phyloP scores from a whole-genome alignment of 176 grass and related monocot species.

The Elymus sibiricus region DNA sequence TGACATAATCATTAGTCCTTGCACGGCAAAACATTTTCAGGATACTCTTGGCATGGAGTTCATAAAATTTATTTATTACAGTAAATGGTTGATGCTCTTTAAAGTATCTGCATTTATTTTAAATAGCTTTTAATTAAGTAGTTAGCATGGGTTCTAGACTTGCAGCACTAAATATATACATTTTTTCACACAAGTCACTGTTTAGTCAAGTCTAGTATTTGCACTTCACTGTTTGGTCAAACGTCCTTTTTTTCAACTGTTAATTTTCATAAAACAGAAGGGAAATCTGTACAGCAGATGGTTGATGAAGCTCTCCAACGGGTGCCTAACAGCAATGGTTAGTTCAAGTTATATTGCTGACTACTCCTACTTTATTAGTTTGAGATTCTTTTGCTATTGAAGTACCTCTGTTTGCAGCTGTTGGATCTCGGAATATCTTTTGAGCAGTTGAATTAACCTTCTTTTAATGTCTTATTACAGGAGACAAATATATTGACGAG shows the following conservation, averaged over 20 bases:
- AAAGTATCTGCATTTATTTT: neutral
- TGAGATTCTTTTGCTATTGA: neutral
- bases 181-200: neutral
- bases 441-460: conserved; percentile 28
- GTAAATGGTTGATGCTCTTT: neutral
- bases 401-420: neutral
- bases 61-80: neutral
- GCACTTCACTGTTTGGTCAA: neutral
- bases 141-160: neutral
- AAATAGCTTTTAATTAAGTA: neutral
- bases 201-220: conserved; percentile 1
- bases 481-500: conserved; percentile 81
- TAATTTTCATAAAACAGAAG: conserved; percentile 62
- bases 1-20: too few species aligned
- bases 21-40: too few species aligned
- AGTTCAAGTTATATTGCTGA: conserved; percentile 28
- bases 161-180: neutral
- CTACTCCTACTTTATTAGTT: neutral
- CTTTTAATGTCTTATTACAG: conserved; percentile 51
- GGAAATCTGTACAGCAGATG: conserved; percentile 96
- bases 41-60: too few species aligned
- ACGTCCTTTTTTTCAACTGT: neutral
- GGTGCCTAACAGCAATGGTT: conserved; percentile 79
- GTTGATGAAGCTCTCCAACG: conserved; percentile 80
- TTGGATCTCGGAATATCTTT: conserved; percentile 14